Conservation (phyloP, 192 early-diverging fungal species). For the Backusella macrospora region DNA sequence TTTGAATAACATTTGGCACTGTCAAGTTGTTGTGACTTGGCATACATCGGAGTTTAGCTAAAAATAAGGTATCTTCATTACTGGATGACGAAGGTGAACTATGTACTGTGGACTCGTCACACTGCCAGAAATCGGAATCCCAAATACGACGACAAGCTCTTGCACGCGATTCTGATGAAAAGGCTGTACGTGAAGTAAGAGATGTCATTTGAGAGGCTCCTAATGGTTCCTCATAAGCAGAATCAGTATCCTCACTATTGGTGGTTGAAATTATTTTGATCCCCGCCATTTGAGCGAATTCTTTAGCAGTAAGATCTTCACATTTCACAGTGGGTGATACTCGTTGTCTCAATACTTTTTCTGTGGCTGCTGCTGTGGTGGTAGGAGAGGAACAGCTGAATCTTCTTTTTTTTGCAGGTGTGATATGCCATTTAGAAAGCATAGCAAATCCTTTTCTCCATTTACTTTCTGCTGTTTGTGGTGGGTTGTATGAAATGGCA, state of each 20-base stretch:
- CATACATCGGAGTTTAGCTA: slow-evolving; percentile 14
- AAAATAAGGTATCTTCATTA: slow-evolving; percentile 23
- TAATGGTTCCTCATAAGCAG: neutral
- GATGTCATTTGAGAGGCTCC: slow-evolving; percentile 18
- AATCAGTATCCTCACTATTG: neutral
- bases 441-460: slow-evolving; percentile 21
- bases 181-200: neutral
- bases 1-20: slow-evolving; percentile 21
- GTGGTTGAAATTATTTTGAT: slow-evolving; percentile 27
- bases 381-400: slow-evolving; percentile 16
- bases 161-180: slow-evolving; percentile 15
- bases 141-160: slow-evolving; percentile 21
- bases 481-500: slow-evolving; percentile 21
- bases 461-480: slow-evolving; percentile 20
- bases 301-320: slow-evolving; percentile 40
- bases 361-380: slow-evolving; percentile 23
- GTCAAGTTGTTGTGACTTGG: neutral
- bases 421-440: slow-evolving; percentile 20
- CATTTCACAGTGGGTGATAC: slow-evolving; percentile 19
- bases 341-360: slow-evolving; percentile 26
- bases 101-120: neutral
- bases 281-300: slow-evolving; percentile 40
- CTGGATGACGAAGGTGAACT: neutral
- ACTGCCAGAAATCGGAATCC: slow-evolving; percentile 21
- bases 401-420: neutral